A percentile compares a stretch with the other conserved stretches of the same genome.
phyloP scores from a whole-genome alignment of 2,329 filamentous ascomycete species.

The Drechslerella stenobrocha region DNA sequence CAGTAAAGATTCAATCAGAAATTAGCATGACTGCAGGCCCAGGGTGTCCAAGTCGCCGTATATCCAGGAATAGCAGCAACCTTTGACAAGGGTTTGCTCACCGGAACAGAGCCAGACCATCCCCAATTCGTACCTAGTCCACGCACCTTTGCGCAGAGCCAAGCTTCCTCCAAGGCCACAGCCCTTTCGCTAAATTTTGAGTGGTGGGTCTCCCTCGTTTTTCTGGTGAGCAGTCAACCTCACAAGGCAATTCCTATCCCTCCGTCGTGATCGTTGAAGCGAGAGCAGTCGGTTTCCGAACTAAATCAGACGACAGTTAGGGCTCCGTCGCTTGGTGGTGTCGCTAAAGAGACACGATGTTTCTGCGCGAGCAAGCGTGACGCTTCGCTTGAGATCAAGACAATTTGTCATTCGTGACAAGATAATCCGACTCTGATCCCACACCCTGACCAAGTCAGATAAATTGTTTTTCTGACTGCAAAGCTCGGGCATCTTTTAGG shows the following conservation, averaged over 20 bases:
- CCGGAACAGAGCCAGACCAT: slow-evolving; percentile 17
- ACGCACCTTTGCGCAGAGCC: slow-evolving; percentile 12
- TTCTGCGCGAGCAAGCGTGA: slow-evolving; percentile 23
- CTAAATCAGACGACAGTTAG: slow-evolving; percentile 47
- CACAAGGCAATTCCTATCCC: slow-evolving; percentile 36
- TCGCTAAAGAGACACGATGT: slow-evolving; percentile 48
- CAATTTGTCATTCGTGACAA: slow-evolving; percentile 42
- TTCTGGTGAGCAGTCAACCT: slow-evolving; percentile 45
- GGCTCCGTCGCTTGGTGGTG: slow-evolving; percentile 36
- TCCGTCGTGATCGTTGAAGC: background rate
- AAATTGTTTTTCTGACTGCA: background rate
- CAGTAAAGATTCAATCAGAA: slow-evolving; percentile 31
- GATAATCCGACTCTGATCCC: slow-evolving; percentile 22
- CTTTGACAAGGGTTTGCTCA: slow-evolving; percentile 36
- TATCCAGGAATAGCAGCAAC: slow-evolving; percentile 48
- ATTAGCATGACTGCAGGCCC: slow-evolving; percentile 46
- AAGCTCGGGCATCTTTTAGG: background rate
- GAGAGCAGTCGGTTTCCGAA: background rate
- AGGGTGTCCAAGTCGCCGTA: slow-evolving; percentile 47
- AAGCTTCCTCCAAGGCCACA: slow-evolving; percentile 49
- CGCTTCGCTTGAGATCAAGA: slow-evolving; percentile 13
- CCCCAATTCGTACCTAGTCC: slow-evolving; percentile 34
- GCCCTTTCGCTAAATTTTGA: slow-evolving; percentile 47
- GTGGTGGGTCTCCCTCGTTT: slow-evolving; percentile 30
- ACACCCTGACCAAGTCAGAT: too few relatives aligned